Evolutionary conservation across 108 stramenopile genomes (phyloP).

Genomic region (Cyclotella baltica): DNA sequence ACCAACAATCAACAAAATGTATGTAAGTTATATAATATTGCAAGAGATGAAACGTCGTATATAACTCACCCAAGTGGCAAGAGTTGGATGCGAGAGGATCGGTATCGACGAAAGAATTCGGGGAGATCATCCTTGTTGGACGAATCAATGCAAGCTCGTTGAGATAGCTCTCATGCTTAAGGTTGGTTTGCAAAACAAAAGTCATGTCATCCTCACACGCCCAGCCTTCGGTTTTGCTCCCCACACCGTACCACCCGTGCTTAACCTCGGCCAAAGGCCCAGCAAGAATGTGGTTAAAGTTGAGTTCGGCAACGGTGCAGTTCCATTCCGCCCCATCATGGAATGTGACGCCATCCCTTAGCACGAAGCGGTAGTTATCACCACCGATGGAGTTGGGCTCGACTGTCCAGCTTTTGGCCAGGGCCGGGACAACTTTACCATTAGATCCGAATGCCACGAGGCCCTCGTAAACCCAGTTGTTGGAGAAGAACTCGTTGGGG

Average conservation of each 20-base stretch:
- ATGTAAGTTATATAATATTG: no score
- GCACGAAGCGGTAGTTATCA: slow-evolving; percentile 45
- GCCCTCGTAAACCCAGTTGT: slow-evolving; percentile 78
- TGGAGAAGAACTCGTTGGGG: slow-evolving; percentile 71
- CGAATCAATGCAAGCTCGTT: slow-evolving; percentile 58
- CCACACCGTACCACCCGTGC: slow-evolving; percentile 62
- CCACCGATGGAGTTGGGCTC: slow-evolving; percentile 34
- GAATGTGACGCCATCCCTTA: slow-evolving; percentile 50
- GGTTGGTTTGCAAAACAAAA: slow-evolving; percentile 37
- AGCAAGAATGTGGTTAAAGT: slow-evolving; percentile 58
- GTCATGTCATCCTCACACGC: slow-evolving; percentile 19
- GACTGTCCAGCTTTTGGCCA: slow-evolving; percentile 43
- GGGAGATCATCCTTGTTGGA: slow-evolving; percentile 54
- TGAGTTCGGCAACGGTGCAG: slow-evolving; percentile 56
- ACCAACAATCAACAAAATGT: no score
- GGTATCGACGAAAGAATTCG: slow-evolving; percentile 30
- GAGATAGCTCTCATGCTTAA: slow-evolving; percentile 46
- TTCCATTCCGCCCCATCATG: slow-evolving; percentile 61
- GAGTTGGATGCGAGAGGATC: slow-evolving; percentile 53
- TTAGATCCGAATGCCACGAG: slow-evolving; percentile 52
- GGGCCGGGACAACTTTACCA: slow-evolving; percentile 47
- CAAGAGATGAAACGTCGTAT: no score
- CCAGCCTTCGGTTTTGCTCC: slow-evolving; percentile 16
- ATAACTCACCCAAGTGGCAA: slow-evolving; percentile 44
- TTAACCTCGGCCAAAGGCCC: slow-evolving; percentile 22